Base-by-base conservation (phyloP, 176 grass and related monocot species). In the Oryza coarctata region DNA sequence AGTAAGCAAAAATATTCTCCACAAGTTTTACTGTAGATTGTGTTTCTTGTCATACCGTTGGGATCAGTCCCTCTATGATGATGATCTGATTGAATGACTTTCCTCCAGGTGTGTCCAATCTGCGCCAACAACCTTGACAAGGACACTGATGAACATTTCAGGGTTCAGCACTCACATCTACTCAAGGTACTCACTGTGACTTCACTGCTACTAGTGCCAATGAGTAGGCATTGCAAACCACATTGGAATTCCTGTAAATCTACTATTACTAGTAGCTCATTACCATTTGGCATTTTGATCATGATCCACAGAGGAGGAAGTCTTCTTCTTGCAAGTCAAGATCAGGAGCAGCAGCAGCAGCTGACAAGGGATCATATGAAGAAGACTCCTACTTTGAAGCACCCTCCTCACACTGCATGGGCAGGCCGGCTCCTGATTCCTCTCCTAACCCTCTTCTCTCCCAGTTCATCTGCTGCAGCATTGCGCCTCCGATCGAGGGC, bases 71-170 rank as follows among this genome's bases (percentile, higher is more conserved):
- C 0, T 17, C 29, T 69, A 6, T 61, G 83, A 79, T 80, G 47
- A 31, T 77, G 23, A 77, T 32, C 74, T 77, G 76, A 57, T 34
- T 26, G 18, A 76, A 50, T 12, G 22, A n/a, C 9, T 76, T 40
- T 41, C 29, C 61, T 68, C 81, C 76, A 93, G 91, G 91, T 93
- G 43, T 93, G 91, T 36, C 91, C 91, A 4, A 80, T 93, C 50
- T 93, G 91, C 33, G 91, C 91, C 10, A 81, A 81, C 76, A 90
- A 82, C 67, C 84, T 82, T 4, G 87, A 81, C 11, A 66, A 72
- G n/a, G 81, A 90, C 86, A 87, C 76, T 68, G 62, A 60, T 3
- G 74, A 26, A 47, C 91, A 93, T 75, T 93, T 93, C 83, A 85
- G 45, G 71, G 49, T 85, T 10, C 77, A 75, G 14, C 91, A 93